Conservation (phyloP, 805 yeast genomes). For the Lachancea cidri region DNA sequence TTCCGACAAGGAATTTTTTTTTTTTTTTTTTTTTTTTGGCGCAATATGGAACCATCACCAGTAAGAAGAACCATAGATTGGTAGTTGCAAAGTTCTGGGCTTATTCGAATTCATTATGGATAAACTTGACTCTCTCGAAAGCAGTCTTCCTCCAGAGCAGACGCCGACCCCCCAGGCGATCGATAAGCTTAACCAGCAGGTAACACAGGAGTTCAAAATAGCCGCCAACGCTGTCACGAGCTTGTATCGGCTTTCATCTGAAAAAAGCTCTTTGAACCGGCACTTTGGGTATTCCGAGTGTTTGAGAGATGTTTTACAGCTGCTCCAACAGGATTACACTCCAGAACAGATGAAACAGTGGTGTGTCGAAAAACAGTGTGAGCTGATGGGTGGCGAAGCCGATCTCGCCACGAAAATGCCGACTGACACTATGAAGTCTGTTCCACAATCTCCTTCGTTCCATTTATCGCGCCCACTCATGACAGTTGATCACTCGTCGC, state of each 20-base stretch:
- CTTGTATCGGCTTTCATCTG: constrained; percentile 55
- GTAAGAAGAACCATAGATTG: too few relatives aligned
- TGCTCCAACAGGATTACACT: constrained; percentile 23
- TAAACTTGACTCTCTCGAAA: constrained; percentile 18
- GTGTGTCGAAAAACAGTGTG: constrained; percentile 23
- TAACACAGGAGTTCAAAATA: constrained; percentile 58
- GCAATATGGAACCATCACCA: too few relatives aligned
- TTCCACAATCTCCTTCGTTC: constrained; percentile 2
- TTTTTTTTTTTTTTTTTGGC: not conserved
- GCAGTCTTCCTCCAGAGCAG: constrained; percentile 29
- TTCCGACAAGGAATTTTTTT: not conserved
- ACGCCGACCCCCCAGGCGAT: constrained; percentile 28
- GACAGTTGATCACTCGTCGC: constrained; percentile 5
- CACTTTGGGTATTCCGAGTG: constrained; percentile 61
- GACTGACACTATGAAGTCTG: too few relatives aligned
- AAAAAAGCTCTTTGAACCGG: constrained; percentile 43
- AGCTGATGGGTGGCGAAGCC: constrained; percentile 14
- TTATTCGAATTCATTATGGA: constrained; percentile 18
- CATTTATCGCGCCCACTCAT: constrained; percentile 2
- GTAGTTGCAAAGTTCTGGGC: too few relatives aligned
- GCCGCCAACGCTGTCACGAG: constrained; percentile 74
- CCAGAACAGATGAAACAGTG: constrained; percentile 21
- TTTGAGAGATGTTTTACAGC: constrained; percentile 48
- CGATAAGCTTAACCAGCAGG: constrained; percentile 41
- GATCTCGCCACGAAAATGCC: not conserved